Percentiles rank a stretch among this genome's conserved stretches.
These are phyloP conservation scores for Pistacia vera DNA, from an alignment of 345 rosid species.

Conservation along the genomic window DNA sequence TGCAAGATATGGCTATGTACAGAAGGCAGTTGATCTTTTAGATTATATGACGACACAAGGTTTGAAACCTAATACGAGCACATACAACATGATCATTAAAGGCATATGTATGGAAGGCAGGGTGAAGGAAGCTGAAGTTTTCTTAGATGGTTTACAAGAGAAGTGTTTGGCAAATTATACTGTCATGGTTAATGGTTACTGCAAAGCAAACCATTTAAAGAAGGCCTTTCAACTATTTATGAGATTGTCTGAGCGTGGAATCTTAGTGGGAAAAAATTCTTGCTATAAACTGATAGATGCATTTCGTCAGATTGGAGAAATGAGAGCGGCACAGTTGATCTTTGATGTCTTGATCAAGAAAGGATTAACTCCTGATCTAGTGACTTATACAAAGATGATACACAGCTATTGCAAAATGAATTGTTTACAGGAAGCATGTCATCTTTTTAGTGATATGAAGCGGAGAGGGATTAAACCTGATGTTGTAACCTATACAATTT, in stretches of 20 bases:
- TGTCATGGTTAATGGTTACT: slow-evolving; percentile 67
- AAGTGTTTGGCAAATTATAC: slow-evolving; percentile 44
- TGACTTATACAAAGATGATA: slow-evolving; percentile 69
- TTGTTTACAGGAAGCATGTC: slow-evolving; percentile 39
- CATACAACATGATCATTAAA: slow-evolving; percentile 62
- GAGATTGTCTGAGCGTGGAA: slow-evolving; percentile 32
- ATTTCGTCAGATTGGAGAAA: slow-evolving; percentile 42
- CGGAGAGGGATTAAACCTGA: slow-evolving; percentile 62
- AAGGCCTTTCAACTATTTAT: slow-evolving; percentile 49
- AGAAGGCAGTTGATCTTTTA: slow-evolving; percentile 36
- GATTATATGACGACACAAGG: slow-evolving; percentile 42
- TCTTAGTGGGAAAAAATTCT: slow-evolving; percentile 34
- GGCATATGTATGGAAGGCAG: slow-evolving; percentile 68
- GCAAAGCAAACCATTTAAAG: slow-evolving; percentile 41
- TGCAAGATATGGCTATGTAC: slow-evolving; percentile 49
- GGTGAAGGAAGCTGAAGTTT: slow-evolving; percentile 61
- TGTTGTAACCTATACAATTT: slow-evolving; percentile 59
- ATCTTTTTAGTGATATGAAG: slow-evolving; percentile 60
- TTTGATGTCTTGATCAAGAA: slow-evolving; percentile 36
- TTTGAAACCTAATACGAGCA: slow-evolving; percentile 44
- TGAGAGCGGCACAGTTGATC: slow-evolving; percentile 39
- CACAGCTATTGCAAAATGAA: slow-evolving; percentile 54
- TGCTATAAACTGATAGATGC: slow-evolving; percentile 58
- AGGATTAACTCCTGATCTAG: slow-evolving; percentile 50
- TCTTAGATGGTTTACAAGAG: slow-evolving; percentile 38